Base-by-base conservation (phyloP, 352 stramenopile genomes). In the Pythium dissotocum region DNA sequence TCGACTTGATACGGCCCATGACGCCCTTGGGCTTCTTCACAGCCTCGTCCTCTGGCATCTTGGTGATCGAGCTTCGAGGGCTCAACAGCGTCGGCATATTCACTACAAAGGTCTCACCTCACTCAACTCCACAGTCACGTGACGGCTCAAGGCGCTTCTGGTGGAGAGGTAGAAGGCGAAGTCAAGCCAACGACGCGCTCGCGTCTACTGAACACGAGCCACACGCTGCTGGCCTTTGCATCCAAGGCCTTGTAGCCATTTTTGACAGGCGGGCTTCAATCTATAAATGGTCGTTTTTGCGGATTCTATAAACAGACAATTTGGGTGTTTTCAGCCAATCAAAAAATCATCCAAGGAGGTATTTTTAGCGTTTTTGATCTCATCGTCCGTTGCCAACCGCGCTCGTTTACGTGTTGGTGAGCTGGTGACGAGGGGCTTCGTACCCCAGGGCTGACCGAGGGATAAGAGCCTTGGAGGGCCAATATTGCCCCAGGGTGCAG, bases 1-100 rank as follows among this genome's bases (percentile, higher is more conserved):
- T 89, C 51, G 79, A 91, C 69, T 89, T 91, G 75, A 93, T 79
- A n/a, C 73, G 69, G 13, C 80, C 79, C 69, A 93, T 82, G 28
- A 91, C 63, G 24, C 82, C 75, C 62, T 88, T 87, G 68, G 85
- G 85, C 67, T 78, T 83, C 72, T 84, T 85, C 21, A 63, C 69
- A 42, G 56, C 32, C 2, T 69, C 65, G n/a, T 77, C 70, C 6
- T 51, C 57, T 18, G 36, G 38, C 10, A 53, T n/a, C 6, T 60
- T 66, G 18, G 42, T 46, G 26, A 36, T 42, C n/a, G 67, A 52
- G 7, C 49, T 58, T 24, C 72, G 72, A 28, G 74, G 70, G 55
- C 69, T 88, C 71, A 79, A 55, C 36, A 86, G 51, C 33, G 57
- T 59, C 24, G 76, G 61, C 66, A 82, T 73, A 21, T 55, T 67